Percentiles rank a stretch among this genome's conserved stretches.
These are phyloP conservation scores for Blumeriella jaapii DNA, from an alignment of 2,329 filamentous ascomycete species.

Conservation along the genomic window DNA sequence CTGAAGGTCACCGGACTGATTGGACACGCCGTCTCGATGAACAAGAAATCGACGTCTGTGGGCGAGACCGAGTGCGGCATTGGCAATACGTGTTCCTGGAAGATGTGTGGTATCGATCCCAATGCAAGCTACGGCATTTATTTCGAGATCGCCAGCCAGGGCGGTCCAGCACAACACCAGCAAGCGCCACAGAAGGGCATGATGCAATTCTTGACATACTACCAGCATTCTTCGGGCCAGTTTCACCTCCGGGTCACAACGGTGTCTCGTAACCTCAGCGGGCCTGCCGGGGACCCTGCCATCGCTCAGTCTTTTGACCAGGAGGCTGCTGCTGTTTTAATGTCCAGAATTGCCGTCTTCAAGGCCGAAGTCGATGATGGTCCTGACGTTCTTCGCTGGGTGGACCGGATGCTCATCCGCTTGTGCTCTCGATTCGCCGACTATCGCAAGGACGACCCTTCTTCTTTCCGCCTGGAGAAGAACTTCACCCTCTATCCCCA, in stretches of 20 bases:
- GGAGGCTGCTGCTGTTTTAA: slow-evolving; percentile 91
- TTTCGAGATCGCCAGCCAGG: slow-evolving; percentile 94
- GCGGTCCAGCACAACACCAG: slow-evolving; percentile 72
- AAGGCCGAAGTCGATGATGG: slow-evolving; percentile 98
- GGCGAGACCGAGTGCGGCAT: slow-evolving; percentile 98
- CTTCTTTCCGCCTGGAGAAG: slow-evolving; percentile 93
- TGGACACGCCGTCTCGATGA: slow-evolving; percentile 88
- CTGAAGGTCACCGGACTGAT: slow-evolving; percentile 96
- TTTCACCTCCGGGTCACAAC: slow-evolving; percentile 95
- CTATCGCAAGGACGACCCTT: slow-evolving; percentile 95
- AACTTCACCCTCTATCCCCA: slow-evolving; percentile 98
- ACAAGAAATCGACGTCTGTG: slow-evolving; percentile 95
- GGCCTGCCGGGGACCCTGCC: slow-evolving; percentile 85
- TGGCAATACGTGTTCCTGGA: slow-evolving; percentile 97
- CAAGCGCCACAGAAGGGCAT: slow-evolving; percentile 84
- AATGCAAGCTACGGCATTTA: slow-evolving; percentile 90
- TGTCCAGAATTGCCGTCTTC: slow-evolving; percentile 98
- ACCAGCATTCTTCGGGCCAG: slow-evolving; percentile 92
- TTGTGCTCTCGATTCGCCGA: slow-evolving; percentile 95
- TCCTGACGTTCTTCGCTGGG: slow-evolving; percentile 95
- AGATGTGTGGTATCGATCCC: slow-evolving; percentile 98
- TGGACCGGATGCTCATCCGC: slow-evolving; percentile 95
- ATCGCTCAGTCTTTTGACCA: slow-evolving; percentile 97
- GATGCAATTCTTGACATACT: slow-evolving; percentile 98
- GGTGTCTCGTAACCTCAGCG: slow-evolving; percentile 79